Evolutionary conservation across 495 filamentous ascomycete genomes (phyloP), one percentile per base, ranked within the genome.

Genomic region (Hypoxylon trugodes): DNA sequence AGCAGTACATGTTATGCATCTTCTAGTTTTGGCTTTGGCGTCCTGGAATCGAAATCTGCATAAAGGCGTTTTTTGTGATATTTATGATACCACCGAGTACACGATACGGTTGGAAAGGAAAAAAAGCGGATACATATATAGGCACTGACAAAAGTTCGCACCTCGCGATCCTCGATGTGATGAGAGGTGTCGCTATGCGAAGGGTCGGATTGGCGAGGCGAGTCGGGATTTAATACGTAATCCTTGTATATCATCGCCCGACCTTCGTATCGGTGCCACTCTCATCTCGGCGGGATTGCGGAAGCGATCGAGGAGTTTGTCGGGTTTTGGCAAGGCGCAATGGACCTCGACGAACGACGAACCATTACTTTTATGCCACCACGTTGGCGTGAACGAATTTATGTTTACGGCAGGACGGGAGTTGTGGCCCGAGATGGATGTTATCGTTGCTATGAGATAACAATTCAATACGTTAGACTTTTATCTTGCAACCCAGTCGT

Each of bases 71-170:
- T 53, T 59, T 43, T 22, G 24, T 13, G 24, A 12, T 47, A 55
- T 49, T 16, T 41, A 68, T 65, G 66, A 69, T 69, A 72, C 62
- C 66, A 59, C 62, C 61, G 47, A 56, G 55, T 58, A 72, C 16
- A 72, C 69, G 69, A 53, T 32, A 48, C 40, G 64, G 58, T 61
- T 28, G 58, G 26, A 59, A 26, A 36, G 53, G 51, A 45, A 67
- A 61, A n/a, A n/a, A 59, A 9, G 16, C 25, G 56, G 18, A 15
- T 12, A 48, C 25, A 13, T 37, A 18, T 33, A 5, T 57, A 33
- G 53, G 37, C 30, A 42, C 30, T 16, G 25, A 21, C 50, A 12
- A 46, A 21, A 22, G 38, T 25, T 36, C 56, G 46, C 32, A 37
- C 24, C 37, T 51, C 24, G 21, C 24, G 52, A 18, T 26, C 54